Percentiles rank a stretch among this genome's conserved stretches.
These are phyloP conservation scores for Adansonia madagascariensis DNA, from an alignment of 441 rosid species.

Conservation along the genomic window DNA sequence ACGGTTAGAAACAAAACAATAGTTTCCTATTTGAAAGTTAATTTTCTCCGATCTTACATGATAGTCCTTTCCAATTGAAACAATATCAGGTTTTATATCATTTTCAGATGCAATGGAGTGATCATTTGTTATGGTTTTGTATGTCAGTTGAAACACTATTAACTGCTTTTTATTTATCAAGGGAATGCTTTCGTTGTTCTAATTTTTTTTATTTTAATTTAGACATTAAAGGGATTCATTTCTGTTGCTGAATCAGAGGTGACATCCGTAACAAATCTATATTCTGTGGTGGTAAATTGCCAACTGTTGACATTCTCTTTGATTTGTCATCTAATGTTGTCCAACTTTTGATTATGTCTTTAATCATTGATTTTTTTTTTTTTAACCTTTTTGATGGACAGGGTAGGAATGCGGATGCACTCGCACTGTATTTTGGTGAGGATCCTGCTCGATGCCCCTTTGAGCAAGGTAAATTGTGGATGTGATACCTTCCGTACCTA, in stretches of 20 bases:
- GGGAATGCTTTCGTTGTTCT: slow-evolving; percentile 16
- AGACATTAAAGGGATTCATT: slow-evolving; percentile 82
- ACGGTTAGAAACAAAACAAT: neutral
- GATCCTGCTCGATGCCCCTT: slow-evolving; percentile 94
- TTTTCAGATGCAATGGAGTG: slow-evolving; percentile 1
- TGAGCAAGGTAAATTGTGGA: slow-evolving; percentile 79
- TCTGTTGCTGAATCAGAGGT: slow-evolving; percentile 77
- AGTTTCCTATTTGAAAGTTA: neutral
- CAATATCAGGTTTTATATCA: neutral
- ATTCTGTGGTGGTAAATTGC: slow-evolving; percentile 77
- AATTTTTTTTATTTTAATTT: slow-evolving; percentile 21
- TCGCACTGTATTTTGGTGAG: slow-evolving; percentile 90
- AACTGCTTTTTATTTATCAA: slow-evolving; percentile 3
- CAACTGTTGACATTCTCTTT: slow-evolving; percentile 14
- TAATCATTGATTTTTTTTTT: slow-evolving; percentile 17
- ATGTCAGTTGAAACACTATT: neutral
- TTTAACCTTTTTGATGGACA: slow-evolving; percentile 38
- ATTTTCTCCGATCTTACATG: neutral
- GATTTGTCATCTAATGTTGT: neutral
- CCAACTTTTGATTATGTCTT: slow-evolving; percentile 24
- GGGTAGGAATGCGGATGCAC: slow-evolving; percentile 98
- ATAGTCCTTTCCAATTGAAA: neutral
- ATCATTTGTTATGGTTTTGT: neutral
- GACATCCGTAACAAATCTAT: slow-evolving; percentile 69
- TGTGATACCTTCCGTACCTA: slow-evolving; percentile 12